phyloP scores from a whole-genome alignment of 1,139 yeast species.

The Yamadazyma atlantica region DNA sequence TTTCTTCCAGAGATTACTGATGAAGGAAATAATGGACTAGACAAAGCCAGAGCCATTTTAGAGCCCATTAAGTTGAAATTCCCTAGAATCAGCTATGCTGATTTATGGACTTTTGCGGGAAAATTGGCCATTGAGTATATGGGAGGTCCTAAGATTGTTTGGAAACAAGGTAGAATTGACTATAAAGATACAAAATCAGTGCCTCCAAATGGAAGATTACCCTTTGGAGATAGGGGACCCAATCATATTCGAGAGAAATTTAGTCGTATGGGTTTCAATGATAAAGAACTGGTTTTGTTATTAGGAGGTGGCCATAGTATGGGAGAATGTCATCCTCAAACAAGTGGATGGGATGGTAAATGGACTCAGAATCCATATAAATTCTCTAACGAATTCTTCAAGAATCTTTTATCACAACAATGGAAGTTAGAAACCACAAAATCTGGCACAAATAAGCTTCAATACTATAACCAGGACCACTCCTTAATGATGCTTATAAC shows the following conservation, averaged over 20 bases:
- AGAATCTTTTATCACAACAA: conserved; percentile 26
- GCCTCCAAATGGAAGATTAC: conserved; percentile 64
- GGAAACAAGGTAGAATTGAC: conserved; percentile 67
- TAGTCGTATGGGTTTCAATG: conserved; percentile 59
- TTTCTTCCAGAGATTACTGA: conserved; percentile 48
- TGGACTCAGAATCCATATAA: conserved; percentile 37
- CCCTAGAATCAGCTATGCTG: conserved; percentile 64
- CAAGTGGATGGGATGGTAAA: conserved; percentile 45
- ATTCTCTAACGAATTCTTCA: conserved; percentile 40
- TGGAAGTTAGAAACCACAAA: conserved; percentile 32
- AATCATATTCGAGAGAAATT: conserved; percentile 57
- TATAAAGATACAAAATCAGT: conserved; percentile 49
- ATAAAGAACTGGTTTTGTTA: conserved; percentile 61
- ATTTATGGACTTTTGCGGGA: conserved; percentile 67
- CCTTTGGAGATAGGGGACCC: conserved; percentile 54
- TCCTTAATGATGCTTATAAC: conserved; percentile 67
- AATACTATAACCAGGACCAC: conserved; percentile 34
- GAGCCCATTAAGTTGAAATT: conserved; percentile 57
- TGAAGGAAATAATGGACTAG: conserved; percentile 60
- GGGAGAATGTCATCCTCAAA: conserved; percentile 61
- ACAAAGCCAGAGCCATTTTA: conserved; percentile 52
- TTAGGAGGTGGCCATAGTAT: conserved; percentile 61
- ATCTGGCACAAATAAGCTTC: conserved; percentile 24
- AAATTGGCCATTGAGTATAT: conserved; percentile 57
- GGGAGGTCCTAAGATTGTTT: conserved; percentile 59